A percentile compares a stretch with the other conserved stretches of the same genome.
Conservation (phyloP, 2,329 filamentous ascomycete genomes). For the Cucurbitaria berberidis region DNA sequence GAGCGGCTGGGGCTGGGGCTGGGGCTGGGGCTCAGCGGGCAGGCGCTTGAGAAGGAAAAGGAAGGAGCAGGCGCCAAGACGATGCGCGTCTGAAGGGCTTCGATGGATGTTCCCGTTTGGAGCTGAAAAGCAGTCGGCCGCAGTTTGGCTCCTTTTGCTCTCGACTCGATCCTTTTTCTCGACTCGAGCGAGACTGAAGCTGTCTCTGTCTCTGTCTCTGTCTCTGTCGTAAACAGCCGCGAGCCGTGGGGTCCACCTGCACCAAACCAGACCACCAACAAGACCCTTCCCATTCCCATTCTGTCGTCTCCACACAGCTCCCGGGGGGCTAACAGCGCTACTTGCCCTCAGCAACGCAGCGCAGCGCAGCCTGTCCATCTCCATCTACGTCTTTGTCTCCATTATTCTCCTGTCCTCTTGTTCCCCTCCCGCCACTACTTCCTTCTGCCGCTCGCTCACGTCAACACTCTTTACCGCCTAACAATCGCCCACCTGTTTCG, state of each 20-base stretch:
- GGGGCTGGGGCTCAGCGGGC: constrained; percentile 1
- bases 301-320: constrained; percentile 20
- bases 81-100: too few species aligned
- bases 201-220: constrained; percentile 1
- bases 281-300: constrained; percentile 6
- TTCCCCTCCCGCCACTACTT: neutral
- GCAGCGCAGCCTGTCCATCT: too few species aligned
- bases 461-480: neutral
- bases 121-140: constrained; percentile 4
- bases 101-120: too few species aligned
- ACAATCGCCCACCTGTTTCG: neutral
- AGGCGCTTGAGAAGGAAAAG: too few species aligned
- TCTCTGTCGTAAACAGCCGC: neutral
- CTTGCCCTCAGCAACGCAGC: constrained; percentile 13
- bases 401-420: neutral
- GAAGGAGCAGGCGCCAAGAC: too few species aligned
- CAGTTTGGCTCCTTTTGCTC: too few species aligned
- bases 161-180: too few species aligned
- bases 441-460: constrained; percentile 7
- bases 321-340: constrained; percentile 13
- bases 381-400: too few species aligned
- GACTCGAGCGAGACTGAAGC: constrained; percentile 5
- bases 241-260: neutral
- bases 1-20: neutral
- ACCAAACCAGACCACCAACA: too few species aligned